These are phyloP conservation scores for Zarea fungicola DNA, from an alignment of 2,329 filamentous ascomycete genomes.

Conservation along the genomic window DNA sequence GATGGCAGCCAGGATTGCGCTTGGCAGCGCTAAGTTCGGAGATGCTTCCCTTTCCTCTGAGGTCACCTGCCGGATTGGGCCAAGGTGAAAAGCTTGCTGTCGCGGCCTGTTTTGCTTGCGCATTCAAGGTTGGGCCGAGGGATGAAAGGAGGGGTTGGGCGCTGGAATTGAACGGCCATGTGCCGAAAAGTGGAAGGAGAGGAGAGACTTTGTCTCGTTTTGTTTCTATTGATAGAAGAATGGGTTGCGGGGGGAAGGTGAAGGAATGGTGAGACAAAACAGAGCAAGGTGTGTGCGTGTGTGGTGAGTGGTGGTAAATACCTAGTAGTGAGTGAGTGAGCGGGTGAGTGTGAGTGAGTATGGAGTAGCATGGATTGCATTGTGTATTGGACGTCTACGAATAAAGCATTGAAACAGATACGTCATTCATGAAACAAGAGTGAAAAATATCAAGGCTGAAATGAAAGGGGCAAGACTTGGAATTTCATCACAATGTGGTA, in stretches of 20 bases:
- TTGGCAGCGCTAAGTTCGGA: too few relatives aligned
- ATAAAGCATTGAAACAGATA: neutral
- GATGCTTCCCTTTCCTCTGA: too few relatives aligned
- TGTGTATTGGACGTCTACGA: too few relatives aligned
- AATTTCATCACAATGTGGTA: too few relatives aligned
- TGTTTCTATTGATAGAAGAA: constrained; percentile 5
- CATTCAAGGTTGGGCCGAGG: neutral
- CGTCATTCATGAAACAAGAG: neutral
- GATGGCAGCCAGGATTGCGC: too few relatives aligned
- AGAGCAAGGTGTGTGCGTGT: neutral
- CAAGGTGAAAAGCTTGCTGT: neutral
- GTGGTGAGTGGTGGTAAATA: neutral
- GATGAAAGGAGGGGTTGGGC: constrained; percentile 1
- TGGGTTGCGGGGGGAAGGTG: neutral
- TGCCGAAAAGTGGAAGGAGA: constrained; percentile 1
- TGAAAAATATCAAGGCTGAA: neutral
- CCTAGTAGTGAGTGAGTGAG: too few relatives aligned
- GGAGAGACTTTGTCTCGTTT: constrained; percentile 4
- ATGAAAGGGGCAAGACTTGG: neutral
- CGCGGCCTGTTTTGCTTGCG: neutral
- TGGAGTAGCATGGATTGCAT: neutral
- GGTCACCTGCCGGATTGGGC: constrained; percentile 1
- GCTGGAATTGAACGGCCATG: constrained; percentile 1
- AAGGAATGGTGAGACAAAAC: neutral
- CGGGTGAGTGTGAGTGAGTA: too few relatives aligned